Conservation (phyloP, 192 early-diverging fungal species). For the Chytriomyces sp. region DNA sequence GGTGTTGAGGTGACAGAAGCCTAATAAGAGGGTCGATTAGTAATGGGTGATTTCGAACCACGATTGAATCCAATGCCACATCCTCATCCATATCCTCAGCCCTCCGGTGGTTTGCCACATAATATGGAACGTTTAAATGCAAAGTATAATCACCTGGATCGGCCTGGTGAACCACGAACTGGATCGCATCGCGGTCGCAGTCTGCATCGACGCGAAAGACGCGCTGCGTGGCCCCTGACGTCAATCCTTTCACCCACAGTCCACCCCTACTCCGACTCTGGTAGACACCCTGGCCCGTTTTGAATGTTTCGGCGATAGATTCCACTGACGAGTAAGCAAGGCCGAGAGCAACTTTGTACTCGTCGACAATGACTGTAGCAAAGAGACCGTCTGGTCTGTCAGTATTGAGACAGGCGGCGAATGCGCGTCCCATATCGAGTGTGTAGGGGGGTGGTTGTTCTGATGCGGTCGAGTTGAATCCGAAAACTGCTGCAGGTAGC, state of each 20-base stretch:
- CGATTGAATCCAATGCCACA: too few relatives aligned
- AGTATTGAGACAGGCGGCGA: conserved; percentile 47
- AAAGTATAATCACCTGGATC: conserved; percentile 69
- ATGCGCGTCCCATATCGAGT: conserved; percentile 33
- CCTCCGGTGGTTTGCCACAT: too few relatives aligned
- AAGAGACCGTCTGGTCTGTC: conserved; percentile 93
- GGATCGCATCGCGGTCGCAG: conserved; percentile 88
- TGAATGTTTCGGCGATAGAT: conserved; percentile 81
- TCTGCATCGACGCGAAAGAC: conserved; percentile 78
- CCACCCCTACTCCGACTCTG: conserved; percentile 78
- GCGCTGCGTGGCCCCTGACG: conserved; percentile 92
- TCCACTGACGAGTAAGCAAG: conserved; percentile 87
- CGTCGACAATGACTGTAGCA: conserved; percentile 92
- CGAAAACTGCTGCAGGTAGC: neutral
- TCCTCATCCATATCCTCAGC: too few relatives aligned
- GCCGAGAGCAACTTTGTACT: conserved; percentile 83
- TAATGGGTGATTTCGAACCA: neutral
- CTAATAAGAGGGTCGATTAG: conserved; percentile 34
- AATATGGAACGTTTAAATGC: too few relatives aligned
- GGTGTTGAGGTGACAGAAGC: conserved; percentile 93
- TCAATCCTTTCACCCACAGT: conserved; percentile 95
- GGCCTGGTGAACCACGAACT: conserved; percentile 83
- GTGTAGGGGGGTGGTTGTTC: neutral
- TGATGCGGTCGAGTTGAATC: too few relatives aligned
- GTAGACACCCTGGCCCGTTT: conserved; percentile 85